A percentile compares a stretch with the other conserved stretches of the same genome.
These are phyloP conservation scores for Stagonosporopsis chrysanthemi DNA, from an alignment of 2,329 filamentous ascomycete species.

Conservation along the genomic window DNA sequence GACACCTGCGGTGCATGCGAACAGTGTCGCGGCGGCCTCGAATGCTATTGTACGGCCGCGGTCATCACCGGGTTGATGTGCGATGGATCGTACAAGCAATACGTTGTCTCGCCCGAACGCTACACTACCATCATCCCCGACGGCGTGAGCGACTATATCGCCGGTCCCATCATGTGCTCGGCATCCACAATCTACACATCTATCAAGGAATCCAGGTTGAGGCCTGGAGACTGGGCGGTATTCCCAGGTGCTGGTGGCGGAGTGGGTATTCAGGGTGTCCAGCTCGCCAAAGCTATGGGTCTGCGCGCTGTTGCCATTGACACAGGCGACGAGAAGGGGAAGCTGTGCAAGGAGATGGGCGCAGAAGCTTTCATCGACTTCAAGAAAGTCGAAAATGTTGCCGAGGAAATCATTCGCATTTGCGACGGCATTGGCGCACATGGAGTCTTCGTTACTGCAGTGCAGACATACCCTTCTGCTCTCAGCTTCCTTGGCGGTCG, in stretches of 20 bases:
- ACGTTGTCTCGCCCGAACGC: slow-evolving; percentile 62
- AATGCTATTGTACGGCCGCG: slow-evolving; percentile 57
- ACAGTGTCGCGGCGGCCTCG: slow-evolving; percentile 60
- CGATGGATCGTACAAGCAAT: slow-evolving; percentile 65
- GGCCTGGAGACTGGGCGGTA: slow-evolving; percentile 62
- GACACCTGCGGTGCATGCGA: slow-evolving; percentile 50
- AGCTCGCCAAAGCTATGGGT: slow-evolving; percentile 52
- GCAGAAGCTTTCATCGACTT: slow-evolving; percentile 52
- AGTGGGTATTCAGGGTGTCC: slow-evolving; percentile 66
- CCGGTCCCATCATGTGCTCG: slow-evolving; percentile 68
- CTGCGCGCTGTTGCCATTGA: slow-evolving; percentile 48
- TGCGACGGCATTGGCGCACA: slow-evolving; percentile 50
- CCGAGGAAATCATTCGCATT: slow-evolving; percentile 42
- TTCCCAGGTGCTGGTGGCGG: slow-evolving; percentile 64
- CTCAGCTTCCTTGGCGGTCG: slow-evolving; percentile 52
- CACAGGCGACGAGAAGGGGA: slow-evolving; percentile 46
- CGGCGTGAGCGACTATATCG: slow-evolving; percentile 62
- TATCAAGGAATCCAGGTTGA: slow-evolving; percentile 59
- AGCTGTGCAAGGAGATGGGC: slow-evolving; percentile 44
- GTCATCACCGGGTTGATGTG: slow-evolving; percentile 43
- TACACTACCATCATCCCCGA: slow-evolving; percentile 65
- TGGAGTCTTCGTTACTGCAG: slow-evolving; percentile 50
- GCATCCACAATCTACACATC: slow-evolving; percentile 66
- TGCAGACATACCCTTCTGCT: slow-evolving; percentile 42
- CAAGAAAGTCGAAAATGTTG: slow-evolving; percentile 42